Conservation (phyloP, 1,284 basidiomycete species). For the Salmacisia buchloeana region DNA sequence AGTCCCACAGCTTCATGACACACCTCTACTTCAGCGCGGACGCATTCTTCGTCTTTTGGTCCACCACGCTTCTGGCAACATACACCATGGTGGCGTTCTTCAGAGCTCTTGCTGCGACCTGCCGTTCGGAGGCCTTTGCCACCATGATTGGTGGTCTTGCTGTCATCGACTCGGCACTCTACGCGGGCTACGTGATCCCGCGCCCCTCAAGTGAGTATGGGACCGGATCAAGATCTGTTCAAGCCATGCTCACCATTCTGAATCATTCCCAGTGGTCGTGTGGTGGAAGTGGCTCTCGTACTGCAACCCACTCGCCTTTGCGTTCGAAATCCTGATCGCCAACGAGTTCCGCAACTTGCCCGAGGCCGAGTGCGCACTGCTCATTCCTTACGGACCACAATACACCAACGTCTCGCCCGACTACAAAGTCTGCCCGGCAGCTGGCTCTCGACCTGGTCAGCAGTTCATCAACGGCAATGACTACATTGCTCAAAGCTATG, state of each 20-base stretch:
- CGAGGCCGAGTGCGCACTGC: constrained; percentile 22
- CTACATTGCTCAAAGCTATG: constrained; percentile 24
- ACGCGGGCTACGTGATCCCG: constrained; percentile 40
- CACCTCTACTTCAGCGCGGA: constrained; percentile 25
- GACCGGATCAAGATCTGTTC: background rate
- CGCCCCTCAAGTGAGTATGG: constrained; percentile 18
- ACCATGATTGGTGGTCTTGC: constrained; percentile 36
- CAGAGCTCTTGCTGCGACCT: constrained; percentile 26
- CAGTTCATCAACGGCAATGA: constrained; percentile 17
- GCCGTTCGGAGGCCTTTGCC: constrained; percentile 24
- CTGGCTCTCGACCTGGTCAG: constrained; percentile 28
- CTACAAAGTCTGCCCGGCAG: constrained; percentile 35
- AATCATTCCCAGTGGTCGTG: constrained; percentile 24
- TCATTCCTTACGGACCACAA: constrained; percentile 23
- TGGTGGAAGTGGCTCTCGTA: constrained; percentile 46
- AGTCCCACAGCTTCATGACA: constrained; percentile 26
- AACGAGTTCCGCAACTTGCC: constrained; percentile 37
- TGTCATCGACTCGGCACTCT: constrained; percentile 32
- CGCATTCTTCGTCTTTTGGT: constrained; percentile 39
- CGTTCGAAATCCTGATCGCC: constrained; percentile 36
- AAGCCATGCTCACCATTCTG: background rate
- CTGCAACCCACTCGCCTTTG: constrained; percentile 39
- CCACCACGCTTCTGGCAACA: constrained; percentile 21
- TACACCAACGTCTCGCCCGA: constrained; percentile 19
- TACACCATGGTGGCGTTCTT: constrained; percentile 42